Conservation (phyloP, 2,329 filamentous ascomycete genomes). For the Endoconidiophora laricicola region DNA sequence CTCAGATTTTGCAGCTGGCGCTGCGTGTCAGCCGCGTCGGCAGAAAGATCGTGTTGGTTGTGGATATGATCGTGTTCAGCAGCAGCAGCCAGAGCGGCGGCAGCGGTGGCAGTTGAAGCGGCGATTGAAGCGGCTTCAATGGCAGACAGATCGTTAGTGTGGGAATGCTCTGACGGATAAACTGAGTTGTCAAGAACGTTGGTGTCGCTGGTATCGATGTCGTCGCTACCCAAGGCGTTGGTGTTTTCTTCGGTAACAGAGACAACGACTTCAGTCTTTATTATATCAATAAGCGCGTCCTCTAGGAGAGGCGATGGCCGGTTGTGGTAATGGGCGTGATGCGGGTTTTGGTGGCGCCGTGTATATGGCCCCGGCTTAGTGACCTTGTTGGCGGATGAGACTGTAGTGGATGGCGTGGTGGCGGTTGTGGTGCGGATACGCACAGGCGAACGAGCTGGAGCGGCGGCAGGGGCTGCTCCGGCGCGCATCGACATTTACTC, state of each 20-base stretch:
- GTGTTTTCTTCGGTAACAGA: not conserved
- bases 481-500: conserved; percentile 9
- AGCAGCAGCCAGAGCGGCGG: not conserved
- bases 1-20: conserved; percentile 13
- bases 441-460: conserved; percentile 6
- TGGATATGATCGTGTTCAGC: conserved; percentile 11
- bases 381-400: conserved; percentile 5
- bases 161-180: not conserved
- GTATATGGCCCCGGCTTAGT: conserved; percentile 6
- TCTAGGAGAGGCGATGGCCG: conserved; percentile 10
- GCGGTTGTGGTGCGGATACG: conserved; percentile 2
- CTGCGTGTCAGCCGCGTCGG: conserved; percentile 11
- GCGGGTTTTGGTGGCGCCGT: conserved; percentile 1
- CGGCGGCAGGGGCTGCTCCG: conserved; percentile 5
- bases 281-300: conserved; percentile 9
- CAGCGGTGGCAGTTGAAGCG: conserved; percentile 5
- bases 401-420: conserved; percentile 1
- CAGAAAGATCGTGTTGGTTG: conserved; percentile 9
- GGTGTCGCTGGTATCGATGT: not conserved
- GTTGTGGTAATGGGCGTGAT: not conserved
- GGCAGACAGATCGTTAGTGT: not conserved
- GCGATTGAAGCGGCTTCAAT: not conserved
- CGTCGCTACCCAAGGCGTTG: not conserved
- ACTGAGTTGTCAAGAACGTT: not conserved
- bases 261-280: not conserved